Base-by-base conservation (phyloP, 2,329 filamentous ascomycete species). In the Colletotrichum shisoi region DNA sequence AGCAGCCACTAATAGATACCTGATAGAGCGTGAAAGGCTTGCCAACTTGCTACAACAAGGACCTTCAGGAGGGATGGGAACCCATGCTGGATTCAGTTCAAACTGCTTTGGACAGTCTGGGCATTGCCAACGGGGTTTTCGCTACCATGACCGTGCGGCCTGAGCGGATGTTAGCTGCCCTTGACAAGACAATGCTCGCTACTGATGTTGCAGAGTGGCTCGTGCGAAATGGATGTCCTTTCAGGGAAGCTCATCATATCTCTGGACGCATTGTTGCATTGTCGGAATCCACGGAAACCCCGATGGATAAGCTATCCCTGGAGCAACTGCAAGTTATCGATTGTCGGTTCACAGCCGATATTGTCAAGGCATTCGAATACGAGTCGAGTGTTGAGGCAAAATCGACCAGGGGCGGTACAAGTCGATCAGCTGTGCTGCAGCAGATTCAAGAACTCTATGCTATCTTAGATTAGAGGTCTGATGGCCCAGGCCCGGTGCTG, bases 231-330 rank as follows among this genome's bases (percentile, higher is more conserved):
- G 87, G 86, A 49, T 88, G 91, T 48, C 90, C 91, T 9, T 93
- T 93, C 82, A 84, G 91, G 51, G 90, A 93, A 78, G 90, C 90
- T 17, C 91, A 93, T 73, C 91, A 93, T 75, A 91, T 93, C 72
- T 89, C 88, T 39, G 90, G 91, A 21, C 84, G 86, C 46, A 85
- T 90, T 1, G 91, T 94, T n/a, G 88, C 89, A 15, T 76, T 90
- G 52, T 87, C 89, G 0, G 90, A 93, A 77, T 82, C 87, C 63
- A 79, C 83, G 70, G 81, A 82, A 34, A 82, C 84, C 3, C 82
- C 88, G 21, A 48, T 48, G 45, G 45, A 48, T 17, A 17, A 27
- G 45, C 21, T 48, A 4, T 24, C 45, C 21, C 21, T 48, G 2
- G 45, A 48, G 45, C 45, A 48, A 48, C 45, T 48, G 45, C 45